Conservation (phyloP, 2,329 filamentous ascomycete species). For the Pyrenophora seminiperda region DNA sequence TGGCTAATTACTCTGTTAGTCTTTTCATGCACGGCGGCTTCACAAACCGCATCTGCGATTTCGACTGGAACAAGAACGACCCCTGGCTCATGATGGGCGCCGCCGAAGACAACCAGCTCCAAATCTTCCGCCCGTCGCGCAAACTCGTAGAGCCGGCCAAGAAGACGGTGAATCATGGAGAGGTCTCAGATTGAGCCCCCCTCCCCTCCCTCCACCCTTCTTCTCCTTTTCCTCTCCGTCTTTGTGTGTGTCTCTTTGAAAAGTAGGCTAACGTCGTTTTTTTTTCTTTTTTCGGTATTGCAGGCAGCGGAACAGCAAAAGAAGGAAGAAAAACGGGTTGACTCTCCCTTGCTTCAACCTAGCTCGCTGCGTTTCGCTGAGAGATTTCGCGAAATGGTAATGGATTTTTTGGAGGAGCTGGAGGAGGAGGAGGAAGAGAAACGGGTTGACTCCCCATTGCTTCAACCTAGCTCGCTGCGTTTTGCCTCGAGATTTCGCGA, state of each 20-base stretch:
- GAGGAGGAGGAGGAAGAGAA: too few relatives aligned
- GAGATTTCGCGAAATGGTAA: too few relatives aligned
- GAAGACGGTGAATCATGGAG: conserved; percentile 45
- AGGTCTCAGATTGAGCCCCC: conserved; percentile 45
- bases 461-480: too few relatives aligned
- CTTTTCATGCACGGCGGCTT: conserved; percentile 99
- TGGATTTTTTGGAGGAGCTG: too few relatives aligned
- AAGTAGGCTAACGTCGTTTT: conserved; percentile 6
- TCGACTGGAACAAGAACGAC: conserved; percentile 96
- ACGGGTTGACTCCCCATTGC: too few relatives aligned
- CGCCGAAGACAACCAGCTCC: conserved; percentile 94
- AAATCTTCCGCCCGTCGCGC: conserved; percentile 67
- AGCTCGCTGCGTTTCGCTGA: too few relatives aligned
- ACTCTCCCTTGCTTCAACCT: too few relatives aligned
- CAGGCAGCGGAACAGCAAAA: too few relatives aligned
- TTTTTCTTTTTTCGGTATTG: too few relatives aligned
- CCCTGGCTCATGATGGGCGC: conserved; percentile 96
- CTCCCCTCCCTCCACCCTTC: not conserved
- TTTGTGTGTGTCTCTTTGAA: too few relatives aligned
- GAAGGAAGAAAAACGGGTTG: too few relatives aligned
- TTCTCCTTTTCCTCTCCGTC: not conserved
- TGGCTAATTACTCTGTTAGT: conserved; percentile 50
- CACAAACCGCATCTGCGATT: conserved; percentile 95
- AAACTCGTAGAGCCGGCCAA: conserved; percentile 45
- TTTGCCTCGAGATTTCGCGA: too few relatives aligned